These are phyloP conservation scores for Lactarius psammicola DNA, from an alignment of 768 basidiomycete species.

Conservation along the genomic window DNA sequence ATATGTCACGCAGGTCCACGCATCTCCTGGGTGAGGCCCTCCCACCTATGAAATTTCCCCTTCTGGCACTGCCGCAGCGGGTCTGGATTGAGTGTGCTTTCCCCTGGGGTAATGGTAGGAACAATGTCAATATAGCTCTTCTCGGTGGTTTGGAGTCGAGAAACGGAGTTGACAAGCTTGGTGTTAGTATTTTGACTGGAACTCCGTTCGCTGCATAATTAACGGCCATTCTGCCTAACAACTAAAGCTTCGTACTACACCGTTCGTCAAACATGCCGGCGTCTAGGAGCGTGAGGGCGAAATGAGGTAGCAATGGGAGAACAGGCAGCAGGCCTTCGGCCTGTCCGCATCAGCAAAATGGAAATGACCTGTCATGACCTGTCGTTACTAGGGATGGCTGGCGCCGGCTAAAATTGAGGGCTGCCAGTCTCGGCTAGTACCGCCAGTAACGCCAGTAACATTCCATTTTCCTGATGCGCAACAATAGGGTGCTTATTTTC, in stretches of 20 bases:
- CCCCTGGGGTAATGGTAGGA: not conserved
- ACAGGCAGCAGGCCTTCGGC: conserved; percentile 48
- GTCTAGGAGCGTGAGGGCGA: conserved; percentile 37
- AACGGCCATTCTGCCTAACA: conserved; percentile 60
- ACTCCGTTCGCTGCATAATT: conserved; percentile 78
- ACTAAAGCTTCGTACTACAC: conserved; percentile 52
- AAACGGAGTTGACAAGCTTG: conserved; percentile 48
- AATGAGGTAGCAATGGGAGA: not conserved
- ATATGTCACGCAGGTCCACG: no score
- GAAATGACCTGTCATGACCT: no score
- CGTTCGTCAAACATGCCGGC: conserved; percentile 55
- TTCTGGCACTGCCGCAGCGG: not conserved
- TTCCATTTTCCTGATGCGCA: no score
- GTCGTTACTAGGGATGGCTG: no score
- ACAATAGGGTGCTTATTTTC: conserved; percentile 65
- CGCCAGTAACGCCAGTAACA: no score
- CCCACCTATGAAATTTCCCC: not conserved
- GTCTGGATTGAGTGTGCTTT: not conserved
- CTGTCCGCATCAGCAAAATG: no score
- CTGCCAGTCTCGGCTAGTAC: no score
- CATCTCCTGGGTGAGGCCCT: not conserved
- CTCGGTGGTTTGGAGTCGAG: conserved; percentile 39
- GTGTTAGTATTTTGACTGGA: conserved; percentile 50
- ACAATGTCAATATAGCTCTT: conserved; percentile 32
- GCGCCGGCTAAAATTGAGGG: no score